Conservation (phyloP, 1,284 basidiomycete genomes). For the Ustilago nuda region DNA sequence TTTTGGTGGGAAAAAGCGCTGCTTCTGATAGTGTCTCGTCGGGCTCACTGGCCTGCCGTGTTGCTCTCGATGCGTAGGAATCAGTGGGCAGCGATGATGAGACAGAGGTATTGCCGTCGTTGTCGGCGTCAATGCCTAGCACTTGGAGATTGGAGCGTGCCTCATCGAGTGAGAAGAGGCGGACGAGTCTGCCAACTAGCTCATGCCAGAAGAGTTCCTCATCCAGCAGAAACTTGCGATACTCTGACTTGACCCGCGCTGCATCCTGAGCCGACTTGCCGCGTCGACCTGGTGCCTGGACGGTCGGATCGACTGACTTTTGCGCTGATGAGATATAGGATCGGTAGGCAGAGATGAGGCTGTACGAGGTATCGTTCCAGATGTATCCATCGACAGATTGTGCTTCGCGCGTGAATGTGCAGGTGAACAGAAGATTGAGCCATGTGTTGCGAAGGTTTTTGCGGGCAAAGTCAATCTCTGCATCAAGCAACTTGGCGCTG, state of each 20-base stretch:
- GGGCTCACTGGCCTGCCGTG: slow-evolving; percentile 40
- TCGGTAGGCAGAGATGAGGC: slow-evolving; percentile 56
- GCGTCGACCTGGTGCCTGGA: slow-evolving; percentile 25
- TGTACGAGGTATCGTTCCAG: slow-evolving; percentile 67
- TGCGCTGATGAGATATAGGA: slow-evolving; percentile 52
- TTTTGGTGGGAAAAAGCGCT: slow-evolving; percentile 51
- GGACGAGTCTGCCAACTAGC: slow-evolving; percentile 55
- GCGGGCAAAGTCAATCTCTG: slow-evolving; percentile 59
- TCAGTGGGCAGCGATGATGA: slow-evolving; percentile 37
- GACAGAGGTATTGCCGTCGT: slow-evolving; percentile 37
- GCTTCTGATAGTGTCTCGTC: slow-evolving; percentile 46
- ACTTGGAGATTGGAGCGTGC: slow-evolving; percentile 46
- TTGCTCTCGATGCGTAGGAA: slow-evolving; percentile 35
- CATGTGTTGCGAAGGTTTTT: slow-evolving; percentile 61
- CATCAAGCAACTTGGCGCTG: slow-evolving; percentile 39
- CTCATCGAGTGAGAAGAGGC: slow-evolving; percentile 60
- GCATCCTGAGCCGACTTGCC: slow-evolving; percentile 47
- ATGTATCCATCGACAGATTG: slow-evolving; percentile 55
- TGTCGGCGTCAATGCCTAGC: slow-evolving; percentile 55
- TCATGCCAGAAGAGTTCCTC: slow-evolving; percentile 65
- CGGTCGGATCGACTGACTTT: slow-evolving; percentile 34
- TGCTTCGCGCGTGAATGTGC: slow-evolving; percentile 56
- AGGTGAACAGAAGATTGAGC: slow-evolving; percentile 63
- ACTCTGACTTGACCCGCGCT: slow-evolving; percentile 40
- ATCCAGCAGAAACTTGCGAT: slow-evolving; percentile 57